These are phyloP conservation scores for Acrocalymma vagum DNA, from an alignment of 2,329 filamentous ascomycete genomes.

Conservation along the genomic window DNA sequence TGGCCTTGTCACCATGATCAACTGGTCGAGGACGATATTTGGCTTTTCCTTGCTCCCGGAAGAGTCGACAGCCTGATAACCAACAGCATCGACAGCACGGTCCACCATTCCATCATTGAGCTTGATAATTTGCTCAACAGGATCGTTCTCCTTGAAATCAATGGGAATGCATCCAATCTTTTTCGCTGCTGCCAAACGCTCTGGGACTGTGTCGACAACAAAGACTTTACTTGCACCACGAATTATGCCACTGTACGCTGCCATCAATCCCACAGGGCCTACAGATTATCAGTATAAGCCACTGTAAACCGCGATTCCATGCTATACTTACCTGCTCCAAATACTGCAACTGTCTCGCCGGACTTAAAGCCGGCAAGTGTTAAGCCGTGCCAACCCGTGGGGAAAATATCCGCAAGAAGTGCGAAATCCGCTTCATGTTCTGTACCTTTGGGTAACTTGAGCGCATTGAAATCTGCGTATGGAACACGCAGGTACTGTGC, in stretches of 20 bases:
- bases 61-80: constrained; percentile 67
- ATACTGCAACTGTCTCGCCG: constrained; percentile 70
- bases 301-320: not conserved
- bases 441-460: constrained; percentile 67
- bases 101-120: constrained; percentile 69
- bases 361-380: constrained; percentile 66
- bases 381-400: constrained; percentile 66
- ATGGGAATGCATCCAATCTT: constrained; percentile 70
- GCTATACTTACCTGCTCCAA: constrained; percentile 59
- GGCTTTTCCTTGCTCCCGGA: constrained; percentile 67
- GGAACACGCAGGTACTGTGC: constrained; percentile 72
- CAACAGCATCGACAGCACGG: constrained; percentile 70
- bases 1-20: constrained; percentile 69
- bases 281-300: constrained; percentile 4
- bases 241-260: constrained; percentile 69
- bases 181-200: constrained; percentile 65
- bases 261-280: constrained; percentile 71
- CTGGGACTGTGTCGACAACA: constrained; percentile 69
- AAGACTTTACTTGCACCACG: constrained; percentile 69
- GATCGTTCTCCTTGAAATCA: constrained; percentile 68
- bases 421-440: constrained; percentile 70
- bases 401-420: constrained; percentile 59
- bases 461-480: constrained; percentile 72
- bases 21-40: constrained; percentile 69
- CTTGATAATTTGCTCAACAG: constrained; percentile 67